phyloP scores from a whole-genome alignment of 176 grass and related monocot species.

The Pharus latifolius region DNA sequence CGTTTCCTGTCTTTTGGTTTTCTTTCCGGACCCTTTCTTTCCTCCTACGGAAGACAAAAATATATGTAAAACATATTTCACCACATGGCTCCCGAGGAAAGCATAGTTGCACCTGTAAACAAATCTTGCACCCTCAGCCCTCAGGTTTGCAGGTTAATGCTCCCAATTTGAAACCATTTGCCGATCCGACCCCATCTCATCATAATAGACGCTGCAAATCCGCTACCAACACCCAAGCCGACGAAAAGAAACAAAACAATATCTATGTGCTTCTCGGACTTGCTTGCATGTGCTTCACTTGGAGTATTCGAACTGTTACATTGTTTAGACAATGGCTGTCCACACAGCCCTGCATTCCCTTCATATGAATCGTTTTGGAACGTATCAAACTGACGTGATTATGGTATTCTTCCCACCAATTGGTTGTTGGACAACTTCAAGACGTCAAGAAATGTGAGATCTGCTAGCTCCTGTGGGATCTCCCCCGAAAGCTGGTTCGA shows the following conservation, averaged over 20 bases:
- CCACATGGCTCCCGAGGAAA: too few species aligned
- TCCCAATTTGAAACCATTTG: not conserved
- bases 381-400: not conserved
- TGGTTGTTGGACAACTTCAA: conserved; percentile 13
- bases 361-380: not conserved
- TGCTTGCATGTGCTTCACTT: not conserved
- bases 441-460: conserved; percentile 11
- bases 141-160: too few species aligned
- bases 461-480: conserved; percentile 4
- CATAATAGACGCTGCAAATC: not conserved
- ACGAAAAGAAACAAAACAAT: not conserved
- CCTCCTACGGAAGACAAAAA: too few species aligned
- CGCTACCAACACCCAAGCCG: not conserved
- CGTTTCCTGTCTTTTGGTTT: not conserved
- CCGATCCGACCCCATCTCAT: not conserved
- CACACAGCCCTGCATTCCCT: not conserved
- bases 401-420: not conserved
- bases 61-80: too few species aligned
- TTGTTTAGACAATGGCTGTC: not conserved
- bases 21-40: not conserved
- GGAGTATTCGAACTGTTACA: not conserved
- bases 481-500: conserved; percentile 22
- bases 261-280: not conserved
- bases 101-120: too few species aligned
- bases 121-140: too few species aligned